phyloP scores from a whole-genome alignment of 805 yeast genomes.

The Candida adriatica region DNA sequence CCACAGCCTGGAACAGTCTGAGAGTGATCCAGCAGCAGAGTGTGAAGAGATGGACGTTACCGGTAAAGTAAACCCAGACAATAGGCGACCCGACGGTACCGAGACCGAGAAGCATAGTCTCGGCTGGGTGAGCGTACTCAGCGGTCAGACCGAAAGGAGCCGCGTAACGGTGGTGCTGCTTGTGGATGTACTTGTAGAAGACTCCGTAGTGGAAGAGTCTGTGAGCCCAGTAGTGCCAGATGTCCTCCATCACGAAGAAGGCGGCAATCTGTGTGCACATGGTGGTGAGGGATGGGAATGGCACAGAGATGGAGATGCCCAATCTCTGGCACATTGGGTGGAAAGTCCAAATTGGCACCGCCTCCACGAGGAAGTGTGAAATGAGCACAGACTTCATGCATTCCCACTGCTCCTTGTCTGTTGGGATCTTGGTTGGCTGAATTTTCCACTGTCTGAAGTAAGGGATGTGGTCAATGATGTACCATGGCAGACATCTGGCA shows the following conservation, averaged over 20 bases:
- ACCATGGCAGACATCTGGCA: slow-evolving; percentile 91
- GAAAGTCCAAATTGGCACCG: slow-evolving; percentile 94
- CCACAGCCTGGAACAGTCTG: slow-evolving; percentile 93
- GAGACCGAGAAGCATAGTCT: slow-evolving; percentile 82
- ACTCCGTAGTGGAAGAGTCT: slow-evolving; percentile 82
- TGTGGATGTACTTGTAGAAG: slow-evolving; percentile 89
- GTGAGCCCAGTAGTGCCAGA: slow-evolving; percentile 97
- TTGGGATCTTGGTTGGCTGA: slow-evolving; percentile 79
- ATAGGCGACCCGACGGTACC: slow-evolving; percentile 97
- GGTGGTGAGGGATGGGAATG: slow-evolving; percentile 66
- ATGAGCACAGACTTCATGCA: slow-evolving; percentile 79
- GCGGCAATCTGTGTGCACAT: slow-evolving; percentile 61
- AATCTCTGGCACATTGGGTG: slow-evolving; percentile 83
- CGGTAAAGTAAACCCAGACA: slow-evolving; percentile 68
- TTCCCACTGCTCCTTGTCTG: slow-evolving; percentile 83
- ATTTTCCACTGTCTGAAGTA: slow-evolving; percentile 82
- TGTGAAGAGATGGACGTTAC: slow-evolving; percentile 82
- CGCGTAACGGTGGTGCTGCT: slow-evolving; percentile 96
- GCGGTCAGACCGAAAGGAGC: slow-evolving; percentile 98
- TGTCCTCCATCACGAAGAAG: slow-evolving; percentile 83
- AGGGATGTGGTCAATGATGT: slow-evolving; percentile 76
- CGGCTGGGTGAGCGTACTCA: slow-evolving; percentile 95
- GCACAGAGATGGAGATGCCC: slow-evolving; percentile 73
- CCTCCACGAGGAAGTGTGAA: slow-evolving; percentile 89
- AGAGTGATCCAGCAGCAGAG: slow-evolving; percentile 80